phyloP scores from a whole-genome alignment of 2,329 filamentous ascomycete species.

The Albifimbria verrucaria region DNA sequence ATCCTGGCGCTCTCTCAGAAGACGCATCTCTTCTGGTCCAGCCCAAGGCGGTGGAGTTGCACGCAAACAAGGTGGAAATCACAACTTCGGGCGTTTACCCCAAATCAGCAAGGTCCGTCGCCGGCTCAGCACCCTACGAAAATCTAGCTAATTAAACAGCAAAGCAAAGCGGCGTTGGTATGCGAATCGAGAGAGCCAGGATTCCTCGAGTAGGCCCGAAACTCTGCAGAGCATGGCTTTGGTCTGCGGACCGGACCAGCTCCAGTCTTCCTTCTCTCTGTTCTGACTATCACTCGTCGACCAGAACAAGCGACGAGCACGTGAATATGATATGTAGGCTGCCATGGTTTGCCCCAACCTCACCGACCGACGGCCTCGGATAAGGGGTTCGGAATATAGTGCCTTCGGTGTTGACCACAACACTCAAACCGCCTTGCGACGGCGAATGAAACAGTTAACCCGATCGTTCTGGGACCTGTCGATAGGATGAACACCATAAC shows the following conservation, averaged over 20 bases:
- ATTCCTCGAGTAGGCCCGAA: background rate
- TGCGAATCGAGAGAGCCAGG: background rate
- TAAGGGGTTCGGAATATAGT: slow-evolving; percentile 89
- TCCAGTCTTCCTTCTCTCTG: background rate
- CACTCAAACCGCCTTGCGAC: slow-evolving; percentile 59
- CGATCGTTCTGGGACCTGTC: slow-evolving; percentile 88
- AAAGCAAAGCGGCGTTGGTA: background rate
- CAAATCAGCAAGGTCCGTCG: too few relatives aligned
- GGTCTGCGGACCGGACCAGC: too few relatives aligned
- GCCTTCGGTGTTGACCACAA: slow-evolving; percentile 57
- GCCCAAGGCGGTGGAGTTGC: too few relatives aligned
- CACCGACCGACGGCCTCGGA: slow-evolving; percentile 86
- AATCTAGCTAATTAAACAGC: background rate
- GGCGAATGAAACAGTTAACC: slow-evolving; percentile 65
- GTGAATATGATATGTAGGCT: slow-evolving; percentile 58
- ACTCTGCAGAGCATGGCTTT: too few relatives aligned
- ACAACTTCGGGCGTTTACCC: too few relatives aligned
- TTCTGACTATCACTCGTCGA: background rate
- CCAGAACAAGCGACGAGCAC: background rate
- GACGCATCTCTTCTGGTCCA: too few relatives aligned
- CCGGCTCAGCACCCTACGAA: too few relatives aligned
- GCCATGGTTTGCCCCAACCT: slow-evolving; percentile 90
- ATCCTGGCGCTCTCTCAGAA: background rate
- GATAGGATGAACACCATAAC: slow-evolving; percentile 85
- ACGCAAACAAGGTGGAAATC: too few relatives aligned